These are phyloP conservation scores for Ambrosia trifida DNA, from an alignment of 129 eudicot species.

Conservation along the genomic window DNA sequence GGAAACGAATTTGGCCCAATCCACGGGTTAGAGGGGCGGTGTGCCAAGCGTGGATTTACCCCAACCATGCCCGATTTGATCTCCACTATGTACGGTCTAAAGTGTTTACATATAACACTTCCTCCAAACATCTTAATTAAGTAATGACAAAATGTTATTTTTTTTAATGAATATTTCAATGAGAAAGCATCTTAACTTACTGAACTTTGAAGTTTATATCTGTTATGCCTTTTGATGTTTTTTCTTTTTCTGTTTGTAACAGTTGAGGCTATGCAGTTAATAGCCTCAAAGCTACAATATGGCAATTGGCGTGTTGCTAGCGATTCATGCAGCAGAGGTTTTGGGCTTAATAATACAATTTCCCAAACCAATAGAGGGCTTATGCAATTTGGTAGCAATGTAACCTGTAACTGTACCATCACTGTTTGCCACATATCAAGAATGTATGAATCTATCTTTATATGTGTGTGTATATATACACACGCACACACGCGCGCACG, in stretches of 20 bases:
- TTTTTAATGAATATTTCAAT: no score
- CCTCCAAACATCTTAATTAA: no score
- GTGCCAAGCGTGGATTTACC: no score
- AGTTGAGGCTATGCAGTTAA: slow-evolving; percentile 49
- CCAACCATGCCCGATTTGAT: no score
- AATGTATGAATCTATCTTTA: slow-evolving; percentile 47
- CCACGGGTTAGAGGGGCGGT: no score
- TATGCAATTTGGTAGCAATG: slow-evolving; percentile 32
- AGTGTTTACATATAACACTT: no score
- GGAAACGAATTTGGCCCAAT: no score
- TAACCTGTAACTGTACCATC: slow-evolving; percentile 56
- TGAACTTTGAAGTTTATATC: background rate
- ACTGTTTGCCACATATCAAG: slow-evolving; percentile 68
- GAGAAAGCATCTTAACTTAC: background rate
- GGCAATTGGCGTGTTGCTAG: slow-evolving; percentile 45
- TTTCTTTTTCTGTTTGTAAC: slow-evolving; percentile 26
- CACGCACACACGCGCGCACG: no score
- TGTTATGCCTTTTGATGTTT: background rate
- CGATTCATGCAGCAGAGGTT: slow-evolving; percentile 47
- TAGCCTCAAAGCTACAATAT: slow-evolving; percentile 54
- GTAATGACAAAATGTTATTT: no score
- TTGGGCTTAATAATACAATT: slow-evolving; percentile 38
- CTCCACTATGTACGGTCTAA: no score
- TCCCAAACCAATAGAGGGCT: background rate
- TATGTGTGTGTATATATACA: no score